A percentile compares a stretch with the other conserved stretches of the same genome.
Conservation (phyloP, 139 green algal species). For the Dunaliella primolecta region DNA sequence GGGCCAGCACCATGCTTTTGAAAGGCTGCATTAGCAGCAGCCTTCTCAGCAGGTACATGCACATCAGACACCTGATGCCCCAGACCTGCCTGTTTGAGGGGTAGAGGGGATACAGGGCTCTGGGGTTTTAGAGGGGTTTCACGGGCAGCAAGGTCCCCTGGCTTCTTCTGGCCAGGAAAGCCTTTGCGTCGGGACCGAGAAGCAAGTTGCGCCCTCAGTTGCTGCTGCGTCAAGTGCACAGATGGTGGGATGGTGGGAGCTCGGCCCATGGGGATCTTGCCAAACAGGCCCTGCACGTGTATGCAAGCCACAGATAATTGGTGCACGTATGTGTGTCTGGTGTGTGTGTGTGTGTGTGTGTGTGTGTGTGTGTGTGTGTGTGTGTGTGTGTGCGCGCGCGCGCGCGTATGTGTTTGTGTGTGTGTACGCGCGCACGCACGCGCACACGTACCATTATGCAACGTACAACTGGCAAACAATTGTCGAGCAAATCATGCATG, state of each 20-base stretch:
- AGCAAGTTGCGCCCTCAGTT: neutral
- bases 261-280: neutral
- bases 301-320: too few species aligned
- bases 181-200: neutral
- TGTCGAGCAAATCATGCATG: neutral
- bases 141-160: too few species aligned
- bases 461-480: too few species aligned
- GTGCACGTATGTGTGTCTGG: neutral
- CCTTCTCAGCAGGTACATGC: too few species aligned
- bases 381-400: neutral
- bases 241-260: neutral
- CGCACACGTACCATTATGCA: neutral
- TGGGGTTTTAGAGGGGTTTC: too few species aligned
- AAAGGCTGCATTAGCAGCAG: too few species aligned
- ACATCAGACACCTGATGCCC: too few species aligned
- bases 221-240: neutral
- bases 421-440: neutral
- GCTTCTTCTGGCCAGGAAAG: too few species aligned
- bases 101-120: too few species aligned
- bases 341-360: neutral
- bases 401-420: neutral
- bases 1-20: too few species aligned
- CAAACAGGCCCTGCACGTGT: neutral
- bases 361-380: neutral
- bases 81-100: too few species aligned